Conservation (phyloP, 768 basidiomycete genomes). For the Suillus subalutaceus region DNA sequence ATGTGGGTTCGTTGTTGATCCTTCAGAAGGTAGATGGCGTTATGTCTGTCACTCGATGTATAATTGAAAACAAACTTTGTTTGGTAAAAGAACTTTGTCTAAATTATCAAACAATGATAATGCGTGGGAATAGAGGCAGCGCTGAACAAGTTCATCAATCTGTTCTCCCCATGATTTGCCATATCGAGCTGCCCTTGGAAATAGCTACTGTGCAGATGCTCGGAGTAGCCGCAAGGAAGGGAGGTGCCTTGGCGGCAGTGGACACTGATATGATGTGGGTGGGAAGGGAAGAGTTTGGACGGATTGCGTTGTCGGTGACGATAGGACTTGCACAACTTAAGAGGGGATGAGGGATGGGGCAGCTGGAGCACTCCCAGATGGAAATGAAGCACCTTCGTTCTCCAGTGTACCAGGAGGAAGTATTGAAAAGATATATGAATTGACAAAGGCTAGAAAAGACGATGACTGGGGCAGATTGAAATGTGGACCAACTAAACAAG, state of each 20-base stretch:
- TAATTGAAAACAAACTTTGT: constrained; percentile 39
- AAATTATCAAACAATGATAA: constrained; percentile 73
- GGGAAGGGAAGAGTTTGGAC: constrained; percentile 71
- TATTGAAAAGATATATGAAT: too few relatives aligned
- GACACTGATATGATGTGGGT: constrained; percentile 24
- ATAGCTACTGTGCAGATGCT: constrained; percentile 66
- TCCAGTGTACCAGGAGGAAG: constrained; percentile 53
- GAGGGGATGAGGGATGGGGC: constrained; percentile 38
- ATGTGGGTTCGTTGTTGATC: constrained; percentile 59
- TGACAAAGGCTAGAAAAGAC: too few relatives aligned
- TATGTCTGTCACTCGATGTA: neutral
- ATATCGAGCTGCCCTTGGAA: constrained; percentile 76
- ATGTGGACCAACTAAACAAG: too few relatives aligned
- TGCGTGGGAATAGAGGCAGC: constrained; percentile 74
- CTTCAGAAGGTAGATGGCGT: constrained; percentile 35
- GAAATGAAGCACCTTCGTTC: constrained; percentile 20
- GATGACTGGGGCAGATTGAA: neutral
- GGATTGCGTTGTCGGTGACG: constrained; percentile 63
- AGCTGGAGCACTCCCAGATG: constrained; percentile 28
- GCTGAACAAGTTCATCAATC: constrained; percentile 78
- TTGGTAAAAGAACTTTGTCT: too few relatives aligned
- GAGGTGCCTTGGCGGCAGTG: constrained; percentile 46
- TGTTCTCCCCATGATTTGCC: constrained; percentile 84
- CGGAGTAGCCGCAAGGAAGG: constrained; percentile 72
- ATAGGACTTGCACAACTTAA: constrained; percentile 69